Evolutionary conservation across 1,139 yeast species (phyloP), one percentile per base, ranked within the genome.

Genomic region (Suzukiozyma palmioleophila): DNA sequence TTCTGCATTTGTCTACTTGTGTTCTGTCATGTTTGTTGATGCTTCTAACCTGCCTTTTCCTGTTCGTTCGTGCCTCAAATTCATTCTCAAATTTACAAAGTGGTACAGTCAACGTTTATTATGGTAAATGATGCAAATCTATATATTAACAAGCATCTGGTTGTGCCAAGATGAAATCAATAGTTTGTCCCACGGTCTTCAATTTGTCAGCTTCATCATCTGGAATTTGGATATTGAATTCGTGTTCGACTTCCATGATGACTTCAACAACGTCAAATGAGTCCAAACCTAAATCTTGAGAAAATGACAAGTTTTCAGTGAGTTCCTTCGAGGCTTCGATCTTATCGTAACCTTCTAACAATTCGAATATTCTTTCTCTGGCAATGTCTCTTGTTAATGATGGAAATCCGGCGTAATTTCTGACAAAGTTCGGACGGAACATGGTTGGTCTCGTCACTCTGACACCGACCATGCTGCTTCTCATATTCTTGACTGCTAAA

Each of bases 261-360:
- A 87, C 90, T 61, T 88, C 96, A 35, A 86, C 96, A 28, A 85
- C 83, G 56, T 88, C 96, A 57, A 88, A 77, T 26, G 92, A 83
- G 66, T 88, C 96, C 52, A 87, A 75, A 2, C 95, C 95, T 50
- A 88, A 74, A 58, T 88, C 96, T 49, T 77, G 80, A 34, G 79
- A 66, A 59, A 83, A 85, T 29, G 81, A 71, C 8, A 94, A 76
- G 13, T 67, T 65, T 41, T 79, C 77, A 16, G 76, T 66, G 51
- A 87, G 77, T 37, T 60, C 69, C 56, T 77, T 69, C 35, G 65
- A 52, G 35, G 59, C 51, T 46, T 65, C 68, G 26, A 84, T 78
- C 64, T 86, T 87, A 59, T 83, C 90, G 61, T 81, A 86, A 13
- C 87, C 82, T 69, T 84, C 87, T 61, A 87, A 77, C 50, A 88